phyloP scores from a whole-genome alignment of 2,329 filamentous ascomycete genomes.

The Alternaria arbusti region DNA sequence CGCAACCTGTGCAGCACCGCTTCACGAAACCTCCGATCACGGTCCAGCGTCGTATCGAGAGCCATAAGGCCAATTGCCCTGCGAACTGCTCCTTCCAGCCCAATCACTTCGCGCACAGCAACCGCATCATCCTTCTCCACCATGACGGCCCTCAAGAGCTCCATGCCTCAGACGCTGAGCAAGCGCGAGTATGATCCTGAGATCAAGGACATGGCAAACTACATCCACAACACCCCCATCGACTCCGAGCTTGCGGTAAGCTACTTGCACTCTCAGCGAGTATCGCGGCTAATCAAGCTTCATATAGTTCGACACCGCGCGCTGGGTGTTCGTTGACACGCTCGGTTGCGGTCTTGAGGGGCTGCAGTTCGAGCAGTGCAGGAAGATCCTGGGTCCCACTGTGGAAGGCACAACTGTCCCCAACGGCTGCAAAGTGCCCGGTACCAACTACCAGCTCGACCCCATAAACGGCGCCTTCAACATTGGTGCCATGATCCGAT shows the following conservation, averaged over 20 bases:
- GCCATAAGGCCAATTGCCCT: slow-evolving; percentile 47
- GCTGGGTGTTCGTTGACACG: slow-evolving; percentile 96
- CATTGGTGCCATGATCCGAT: slow-evolving; percentile 98
- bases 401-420: slow-evolving; percentile 91
- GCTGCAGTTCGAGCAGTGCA: slow-evolving; percentile 93
- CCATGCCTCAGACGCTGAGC: slow-evolving; percentile 37
- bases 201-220: slow-evolving; percentile 93
- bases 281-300: slow-evolving; percentile 20
- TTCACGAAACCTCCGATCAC: slow-evolving; percentile 46
- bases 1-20: slow-evolving; percentile 50
- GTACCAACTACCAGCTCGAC: slow-evolving; percentile 92
- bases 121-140: slow-evolving; percentile 44
- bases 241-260: slow-evolving; percentile 91
- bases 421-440: slow-evolving; percentile 88
- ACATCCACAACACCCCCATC: slow-evolving; percentile 90
- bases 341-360: slow-evolving; percentile 96
- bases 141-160: slow-evolving; percentile 47
- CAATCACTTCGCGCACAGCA: slow-evolving; percentile 30
- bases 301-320: slow-evolving; percentile 85
- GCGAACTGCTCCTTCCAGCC: slow-evolving; percentile 29
- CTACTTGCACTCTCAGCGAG: not conserved
- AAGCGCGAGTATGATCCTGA: slow-evolving; percentile 78
- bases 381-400: slow-evolving; percentile 89
- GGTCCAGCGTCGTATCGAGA: slow-evolving; percentile 42
- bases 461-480: slow-evolving; percentile 97